Percentiles rank a stretch among this genome's conserved stretches.
Evolutionary conservation across 73 alveolate genomes (phyloP).

Genomic region (Symbiodinium pilosum): DNA sequence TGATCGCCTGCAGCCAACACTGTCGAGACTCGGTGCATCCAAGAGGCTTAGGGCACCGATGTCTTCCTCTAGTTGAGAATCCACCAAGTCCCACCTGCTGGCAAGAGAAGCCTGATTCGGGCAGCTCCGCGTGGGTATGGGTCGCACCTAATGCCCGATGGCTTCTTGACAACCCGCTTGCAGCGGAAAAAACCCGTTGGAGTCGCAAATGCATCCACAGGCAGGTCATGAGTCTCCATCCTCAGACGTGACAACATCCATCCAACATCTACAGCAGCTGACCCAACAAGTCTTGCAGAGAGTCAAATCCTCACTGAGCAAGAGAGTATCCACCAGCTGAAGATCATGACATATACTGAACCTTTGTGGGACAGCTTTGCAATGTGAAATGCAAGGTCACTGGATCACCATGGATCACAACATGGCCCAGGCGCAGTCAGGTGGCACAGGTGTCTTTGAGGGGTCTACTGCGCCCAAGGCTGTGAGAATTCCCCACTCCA

Average conservation of each 20-base stretch:
- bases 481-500: conserved; percentile 89
- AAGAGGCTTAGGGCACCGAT: conserved; percentile 51
- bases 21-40: not conserved
- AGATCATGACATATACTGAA: conserved; percentile 80
- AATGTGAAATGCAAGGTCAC: not conserved
- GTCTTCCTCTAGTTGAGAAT: conserved; percentile 50
- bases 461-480: conserved; percentile 74
- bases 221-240: conserved; percentile 89
- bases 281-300: not conserved
- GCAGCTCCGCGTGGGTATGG: not conserved
- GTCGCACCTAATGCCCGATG: not conserved
- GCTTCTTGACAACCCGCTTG: not conserved
- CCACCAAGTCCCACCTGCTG: conserved; percentile 94
- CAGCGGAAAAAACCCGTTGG: conserved; percentile 52
- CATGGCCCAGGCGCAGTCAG: not conserved
- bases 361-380: not conserved
- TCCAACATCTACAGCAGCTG: no score
- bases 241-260: not conserved
- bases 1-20: no score
- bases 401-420: no score
- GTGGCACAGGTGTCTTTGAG: conserved; percentile 30
- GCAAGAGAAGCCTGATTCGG: no score
- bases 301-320: conserved; percentile 29
- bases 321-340: conserved; percentile 41
- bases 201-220: conserved; percentile 91